Conservation (phyloP, 2,329 filamentous ascomycete genomes). For the Nakataea oryzae region DNA sequence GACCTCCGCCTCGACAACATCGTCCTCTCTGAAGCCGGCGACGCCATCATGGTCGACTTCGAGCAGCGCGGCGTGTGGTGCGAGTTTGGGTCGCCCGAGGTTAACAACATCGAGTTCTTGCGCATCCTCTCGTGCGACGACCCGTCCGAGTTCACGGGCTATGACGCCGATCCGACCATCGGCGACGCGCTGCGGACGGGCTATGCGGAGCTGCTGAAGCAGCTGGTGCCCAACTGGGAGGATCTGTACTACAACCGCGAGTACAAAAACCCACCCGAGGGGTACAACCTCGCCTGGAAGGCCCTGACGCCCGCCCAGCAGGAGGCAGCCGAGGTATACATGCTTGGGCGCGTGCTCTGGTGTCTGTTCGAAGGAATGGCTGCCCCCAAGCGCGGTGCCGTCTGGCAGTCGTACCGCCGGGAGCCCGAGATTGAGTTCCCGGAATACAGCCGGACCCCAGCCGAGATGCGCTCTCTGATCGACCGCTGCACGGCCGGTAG, state of each 20-base stretch:
- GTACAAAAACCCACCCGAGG: conserved; percentile 35
- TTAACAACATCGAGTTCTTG: conserved; percentile 48
- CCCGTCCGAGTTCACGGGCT: conserved; percentile 7
- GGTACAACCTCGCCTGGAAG: conserved; percentile 48
- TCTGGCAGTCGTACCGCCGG: conserved; percentile 49
- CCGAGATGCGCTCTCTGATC: conserved; percentile 7
- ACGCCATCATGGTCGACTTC: conserved; percentile 49
- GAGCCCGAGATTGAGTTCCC: conserved; percentile 49
- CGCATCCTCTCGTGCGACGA: conserved; percentile 41
- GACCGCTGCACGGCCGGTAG: conserved; percentile 6
- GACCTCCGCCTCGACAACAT: conserved; percentile 51
- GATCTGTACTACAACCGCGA: conserved; percentile 11
- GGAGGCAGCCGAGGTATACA: conserved; percentile 50
- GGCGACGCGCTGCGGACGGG: conserved; percentile 24
- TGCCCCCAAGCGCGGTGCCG: conserved; percentile 43
- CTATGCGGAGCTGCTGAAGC: conserved; percentile 29
- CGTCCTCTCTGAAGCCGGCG: conserved; percentile 33
- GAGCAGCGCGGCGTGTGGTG: conserved; percentile 55
- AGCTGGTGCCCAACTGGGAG: conserved; percentile 34
- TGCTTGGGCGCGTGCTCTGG: conserved; percentile 51
- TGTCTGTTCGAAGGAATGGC: conserved; percentile 52
- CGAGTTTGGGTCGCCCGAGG: conserved; percentile 49
- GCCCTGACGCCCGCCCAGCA: conserved; percentile 39
- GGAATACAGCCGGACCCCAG: conserved; percentile 22
- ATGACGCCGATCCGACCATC: conserved; percentile 23